Conservation (phyloP, 345 rosid species). For the Aquilaria yunnanensis region DNA sequence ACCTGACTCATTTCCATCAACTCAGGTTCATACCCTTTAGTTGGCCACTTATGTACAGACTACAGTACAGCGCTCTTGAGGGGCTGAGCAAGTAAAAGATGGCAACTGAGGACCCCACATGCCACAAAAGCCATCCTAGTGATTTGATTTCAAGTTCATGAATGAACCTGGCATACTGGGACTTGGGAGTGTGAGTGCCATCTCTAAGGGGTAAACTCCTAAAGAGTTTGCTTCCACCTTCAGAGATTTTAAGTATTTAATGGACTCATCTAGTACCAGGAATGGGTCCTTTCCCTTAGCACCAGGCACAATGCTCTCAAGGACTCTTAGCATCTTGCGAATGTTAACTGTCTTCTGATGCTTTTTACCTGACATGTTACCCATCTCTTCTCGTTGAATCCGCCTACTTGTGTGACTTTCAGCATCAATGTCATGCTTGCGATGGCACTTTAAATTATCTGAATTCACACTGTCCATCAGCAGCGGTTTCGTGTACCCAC, state of each 20-base stretch:
- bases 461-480: conserved; percentile 32
- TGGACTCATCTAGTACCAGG: conserved; percentile 61
- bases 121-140: conserved; percentile 12
- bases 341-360: conserved; percentile 34
- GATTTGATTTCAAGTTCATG: conserved; percentile 29
- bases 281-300: conserved; percentile 61
- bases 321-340: conserved; percentile 31
- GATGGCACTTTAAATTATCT: conserved; percentile 17
- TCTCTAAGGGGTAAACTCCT: conserved; percentile 26
- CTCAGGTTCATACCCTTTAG: conserved; percentile 20
- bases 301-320: conserved; percentile 59
- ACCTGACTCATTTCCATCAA: neutral
- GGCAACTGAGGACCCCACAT: conserved; percentile 22
- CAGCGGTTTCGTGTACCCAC: conserved; percentile 25
- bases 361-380: conserved; percentile 27
- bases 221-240: conserved; percentile 42
- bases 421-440: conserved; percentile 24
- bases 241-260: conserved; percentile 54
- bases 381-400: conserved; percentile 25
- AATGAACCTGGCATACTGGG: conserved; percentile 10
- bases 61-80: too few relatives aligned
- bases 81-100: neutral
- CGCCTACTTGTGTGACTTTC: conserved; percentile 30
- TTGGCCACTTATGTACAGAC: conserved; percentile 37
- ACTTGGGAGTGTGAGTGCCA: neutral